Evolutionary conservation across 192 early-diverging fungal species (phyloP), one percentile per base, ranked within the genome.

Genomic region (Podila epicladia): DNA sequence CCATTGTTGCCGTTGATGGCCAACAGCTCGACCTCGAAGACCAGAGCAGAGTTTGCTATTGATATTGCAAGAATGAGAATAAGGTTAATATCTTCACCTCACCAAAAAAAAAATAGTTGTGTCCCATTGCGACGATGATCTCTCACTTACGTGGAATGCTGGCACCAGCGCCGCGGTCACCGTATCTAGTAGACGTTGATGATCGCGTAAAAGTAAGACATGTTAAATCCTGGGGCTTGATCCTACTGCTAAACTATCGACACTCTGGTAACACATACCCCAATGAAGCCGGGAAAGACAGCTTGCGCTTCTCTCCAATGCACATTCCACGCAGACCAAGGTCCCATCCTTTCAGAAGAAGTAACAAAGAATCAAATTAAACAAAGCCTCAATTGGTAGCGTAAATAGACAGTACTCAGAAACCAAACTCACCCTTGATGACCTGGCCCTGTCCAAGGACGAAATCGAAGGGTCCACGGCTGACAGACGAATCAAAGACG

Each of bases 11-110:
- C 67, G 38, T 73, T 73, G 66, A 93, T 93, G 51, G 72, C 83
- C 62, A 96, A 65, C 15, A 94, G 72, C 69, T 94, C 92, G 5
- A 94, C 93, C 45, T 96, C 95, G 72, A 96, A 95, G 20, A 95
- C 92, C 32, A 96, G 86, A 37, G 93, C 91, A 3, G 93, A 68
- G 55, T 80, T 80, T 64, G 77, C 71, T 19, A 61, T 17, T 32
- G 28, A 61, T 28, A 6, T 11, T 26, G 19, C 24, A 33, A 61
- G 24, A 33, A 33, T 7, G 24, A 5, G 12, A 28, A 61, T 61
- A 26, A 26, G n/a, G 53, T 55, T 24, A 24, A 19, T 24, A 5
- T 22, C 20, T 24, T 22, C 6, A 55, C 15, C 12, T 45, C 41
- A 45, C 53, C 4, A 55, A 24, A 26, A n/a, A 17, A 53, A n/a